These are phyloP conservation scores for Linderniella brevidens DNA, from an alignment of 257 asterid species.

Conservation along the genomic window DNA sequence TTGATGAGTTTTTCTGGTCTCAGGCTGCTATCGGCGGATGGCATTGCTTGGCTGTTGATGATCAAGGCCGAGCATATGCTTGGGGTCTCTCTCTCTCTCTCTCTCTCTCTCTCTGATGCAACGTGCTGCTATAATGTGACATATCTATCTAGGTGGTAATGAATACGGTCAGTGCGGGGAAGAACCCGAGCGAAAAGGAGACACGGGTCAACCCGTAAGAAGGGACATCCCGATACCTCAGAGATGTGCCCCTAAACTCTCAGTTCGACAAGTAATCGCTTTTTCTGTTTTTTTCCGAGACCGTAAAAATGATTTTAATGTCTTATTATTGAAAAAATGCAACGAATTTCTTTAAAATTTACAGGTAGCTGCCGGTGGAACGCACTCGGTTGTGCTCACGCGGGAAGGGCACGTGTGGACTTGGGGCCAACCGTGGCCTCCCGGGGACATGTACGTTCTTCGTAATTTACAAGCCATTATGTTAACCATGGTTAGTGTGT, in stretches of 20 bases:
- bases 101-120: not conserved
- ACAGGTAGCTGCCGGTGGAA: slow-evolving; percentile 99
- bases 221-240: slow-evolving; percentile 91
- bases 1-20: slow-evolving; percentile 6
- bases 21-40: slow-evolving; percentile 99
- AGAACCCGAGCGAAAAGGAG: slow-evolving; percentile 94
- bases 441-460: slow-evolving; percentile 83
- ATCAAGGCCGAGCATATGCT: slow-evolving; percentile 92
- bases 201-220: slow-evolving; percentile 67
- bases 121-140: not conserved
- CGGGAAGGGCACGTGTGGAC: slow-evolving; percentile 97
- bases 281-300: no score
- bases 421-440: slow-evolving; percentile 99
- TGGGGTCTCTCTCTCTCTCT: slow-evolving; percentile 50
- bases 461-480: slow-evolving; percentile 2
- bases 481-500: not conserved
- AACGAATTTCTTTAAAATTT: no score
- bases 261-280: slow-evolving; percentile 74
- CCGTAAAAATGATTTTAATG: no score
- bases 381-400: slow-evolving; percentile 94
- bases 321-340: no score
- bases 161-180: slow-evolving; percentile 99
- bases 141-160: slow-evolving; percentile 52
- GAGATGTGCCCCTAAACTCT: slow-evolving; percentile 74
- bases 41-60: slow-evolving; percentile 99